Percentiles rank a stretch among this genome's conserved stretches.
These are phyloP conservation scores for Picea abies DNA, from an alignment of 83 land plant genomes.

Conservation along the genomic window DNA sequence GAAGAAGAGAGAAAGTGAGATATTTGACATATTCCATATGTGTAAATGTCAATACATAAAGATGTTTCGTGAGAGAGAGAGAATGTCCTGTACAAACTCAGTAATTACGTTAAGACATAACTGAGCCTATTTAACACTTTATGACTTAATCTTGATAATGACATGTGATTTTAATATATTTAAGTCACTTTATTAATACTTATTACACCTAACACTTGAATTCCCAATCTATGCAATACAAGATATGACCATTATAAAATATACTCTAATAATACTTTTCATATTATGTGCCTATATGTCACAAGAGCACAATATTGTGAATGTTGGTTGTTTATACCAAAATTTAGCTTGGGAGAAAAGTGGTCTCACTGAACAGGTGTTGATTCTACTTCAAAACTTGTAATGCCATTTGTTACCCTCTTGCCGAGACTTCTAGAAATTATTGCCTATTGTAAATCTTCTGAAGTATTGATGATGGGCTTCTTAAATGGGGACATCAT, in stretches of 20 bases:
- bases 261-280: background rate
- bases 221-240: no score
- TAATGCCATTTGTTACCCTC: background rate
- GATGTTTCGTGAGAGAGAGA: no score
- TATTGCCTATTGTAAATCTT: background rate
- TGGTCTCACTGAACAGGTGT: background rate
- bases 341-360: background rate
- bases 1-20: no score
- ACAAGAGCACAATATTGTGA: background rate
- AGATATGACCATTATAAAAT: background rate
- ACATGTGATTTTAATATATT: no score
- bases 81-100: no score
- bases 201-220: no score
- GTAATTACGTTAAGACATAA: no score
- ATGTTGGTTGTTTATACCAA: background rate
- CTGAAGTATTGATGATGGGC: background rate
- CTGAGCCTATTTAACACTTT: no score
- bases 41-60: no score
- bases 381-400: background rate
- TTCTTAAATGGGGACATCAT: background rate
- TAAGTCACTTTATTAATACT: no score
- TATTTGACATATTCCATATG: no score
- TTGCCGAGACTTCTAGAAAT: background rate
- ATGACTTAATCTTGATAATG: no score
- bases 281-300: background rate